Conservation (phyloP, 768 basidiomycete species). For the Kwoniella newhampshirensis region DNA sequence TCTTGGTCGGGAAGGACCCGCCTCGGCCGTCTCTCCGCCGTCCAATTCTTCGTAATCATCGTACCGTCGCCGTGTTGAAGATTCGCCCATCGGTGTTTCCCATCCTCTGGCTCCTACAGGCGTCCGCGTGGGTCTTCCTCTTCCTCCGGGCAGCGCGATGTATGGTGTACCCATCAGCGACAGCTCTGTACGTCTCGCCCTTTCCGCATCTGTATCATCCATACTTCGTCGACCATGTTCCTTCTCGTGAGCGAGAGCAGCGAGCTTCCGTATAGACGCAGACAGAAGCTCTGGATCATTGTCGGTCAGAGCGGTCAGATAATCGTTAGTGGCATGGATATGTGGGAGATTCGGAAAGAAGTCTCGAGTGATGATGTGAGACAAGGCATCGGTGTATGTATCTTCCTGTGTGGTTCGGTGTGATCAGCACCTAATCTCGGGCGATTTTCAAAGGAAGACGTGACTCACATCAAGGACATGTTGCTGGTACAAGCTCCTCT, state of each 20-base stretch:
- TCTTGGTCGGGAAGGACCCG: slow-evolving; percentile 19
- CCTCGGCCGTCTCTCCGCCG: slow-evolving; percentile 5
- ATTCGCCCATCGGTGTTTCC: slow-evolving; percentile 43
- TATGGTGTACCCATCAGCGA: slow-evolving; percentile 46
- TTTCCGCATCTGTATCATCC: slow-evolving; percentile 23
- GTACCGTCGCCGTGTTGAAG: slow-evolving; percentile 8
- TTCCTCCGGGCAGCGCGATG: slow-evolving; percentile 32
- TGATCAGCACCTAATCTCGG: slow-evolving; percentile 1
- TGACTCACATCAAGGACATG: slow-evolving; percentile 45
- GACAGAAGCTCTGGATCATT: slow-evolving; percentile 74
- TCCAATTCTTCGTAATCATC: slow-evolving; percentile 33
- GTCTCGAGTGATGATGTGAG: slow-evolving; percentile 90
- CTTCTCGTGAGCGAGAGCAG: slow-evolving; percentile 56
- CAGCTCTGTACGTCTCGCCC: slow-evolving; percentile 38
- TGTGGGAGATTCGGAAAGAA: slow-evolving; percentile 94
- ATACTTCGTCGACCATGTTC: slow-evolving; percentile 19
- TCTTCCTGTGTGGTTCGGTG: slow-evolving; percentile 62
- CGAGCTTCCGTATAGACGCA: slow-evolving; percentile 70
- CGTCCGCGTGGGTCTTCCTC: slow-evolving; percentile 30
- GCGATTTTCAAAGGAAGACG: slow-evolving; percentile 4
- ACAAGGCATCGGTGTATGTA: slow-evolving; percentile 85
- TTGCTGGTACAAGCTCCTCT: slow-evolving; percentile 42
- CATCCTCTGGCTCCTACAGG: slow-evolving; percentile 46
- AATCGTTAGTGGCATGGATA: slow-evolving; percentile 81
- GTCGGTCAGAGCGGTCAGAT: slow-evolving; percentile 75